Conservation (phyloP, 2,329 filamentous ascomycete species). For the Venturia aucupariae region DNA sequence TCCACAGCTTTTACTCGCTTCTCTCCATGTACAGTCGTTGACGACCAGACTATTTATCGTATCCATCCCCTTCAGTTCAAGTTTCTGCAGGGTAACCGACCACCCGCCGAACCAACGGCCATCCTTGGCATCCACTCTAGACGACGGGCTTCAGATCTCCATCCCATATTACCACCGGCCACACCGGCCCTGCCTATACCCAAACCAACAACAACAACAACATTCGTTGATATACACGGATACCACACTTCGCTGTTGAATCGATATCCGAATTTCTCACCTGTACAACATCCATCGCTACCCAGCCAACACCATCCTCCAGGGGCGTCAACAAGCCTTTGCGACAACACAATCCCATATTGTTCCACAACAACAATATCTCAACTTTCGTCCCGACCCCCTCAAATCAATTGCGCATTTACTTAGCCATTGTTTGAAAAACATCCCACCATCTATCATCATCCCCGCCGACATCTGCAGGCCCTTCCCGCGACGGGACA, state of each 20-base stretch:
- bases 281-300: background rate
- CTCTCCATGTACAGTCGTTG: background rate
- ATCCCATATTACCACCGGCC: background rate
- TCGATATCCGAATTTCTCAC: background rate
- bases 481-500: background rate
- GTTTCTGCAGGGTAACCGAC: constrained; percentile 4
- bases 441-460: background rate
- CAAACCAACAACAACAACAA: constrained; percentile 6
- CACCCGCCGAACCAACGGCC: background rate
- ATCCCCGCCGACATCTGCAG: background rate
- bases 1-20: background rate
- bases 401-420: background rate
- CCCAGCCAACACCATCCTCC: background rate
- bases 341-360: constrained; percentile 1
- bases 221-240: background rate
- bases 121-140: background rate
- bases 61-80: too few species aligned
- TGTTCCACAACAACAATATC: background rate
- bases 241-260: background rate
- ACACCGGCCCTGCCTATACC: background rate
- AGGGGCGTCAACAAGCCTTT: constrained; percentile 6
- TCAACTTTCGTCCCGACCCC: background rate
- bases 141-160: background rate
- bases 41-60: background rate
- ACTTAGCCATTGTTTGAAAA: background rate